phyloP scores from a whole-genome alignment of 306 rosid species.

The Trifolium fragiferum region DNA sequence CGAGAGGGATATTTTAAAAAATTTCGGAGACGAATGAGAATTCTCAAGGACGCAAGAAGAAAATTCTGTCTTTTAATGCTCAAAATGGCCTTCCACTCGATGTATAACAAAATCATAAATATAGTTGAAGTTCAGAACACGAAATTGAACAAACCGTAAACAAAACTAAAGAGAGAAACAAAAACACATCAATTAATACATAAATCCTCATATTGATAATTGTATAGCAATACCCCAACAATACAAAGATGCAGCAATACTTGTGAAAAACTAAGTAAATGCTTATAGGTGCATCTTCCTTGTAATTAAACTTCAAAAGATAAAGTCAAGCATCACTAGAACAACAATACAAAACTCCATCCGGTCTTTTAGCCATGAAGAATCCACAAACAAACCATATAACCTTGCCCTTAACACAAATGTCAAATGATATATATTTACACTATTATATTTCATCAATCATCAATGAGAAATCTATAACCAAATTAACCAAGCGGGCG shows the following conservation, averaged over 20 bases:
- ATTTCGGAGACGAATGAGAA: no score
- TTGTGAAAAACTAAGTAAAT: slow-evolving; percentile 41
- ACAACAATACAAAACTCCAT: slow-evolving; percentile 34
- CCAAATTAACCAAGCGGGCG: slow-evolving; percentile 60
- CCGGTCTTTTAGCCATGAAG: slow-evolving; percentile 13
- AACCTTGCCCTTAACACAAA: slow-evolving; percentile 37
- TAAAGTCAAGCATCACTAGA: slow-evolving; percentile 29
- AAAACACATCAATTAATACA: slow-evolving; percentile 28
- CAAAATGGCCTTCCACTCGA: background rate
- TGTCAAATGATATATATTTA: slow-evolving; percentile 42
- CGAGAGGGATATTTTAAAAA: no score
- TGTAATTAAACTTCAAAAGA: slow-evolving; percentile 26
- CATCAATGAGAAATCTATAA: slow-evolving; percentile 32
- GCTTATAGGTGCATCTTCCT: slow-evolving; percentile 25
- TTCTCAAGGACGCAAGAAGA: no score
- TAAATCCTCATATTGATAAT: slow-evolving; percentile 20
- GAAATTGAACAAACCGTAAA: background rate
- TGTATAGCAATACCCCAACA: slow-evolving; percentile 30
- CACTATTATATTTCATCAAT: slow-evolving; percentile 32
- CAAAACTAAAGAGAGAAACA: background rate
- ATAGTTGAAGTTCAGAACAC: background rate
- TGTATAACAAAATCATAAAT: background rate
- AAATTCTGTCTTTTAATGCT: no score
- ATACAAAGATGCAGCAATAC: slow-evolving; percentile 41
- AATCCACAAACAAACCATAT: slow-evolving; percentile 41